Conservation (phyloP, 108 stramenopile genomes). For the Cyclotella cryptica region DNA sequence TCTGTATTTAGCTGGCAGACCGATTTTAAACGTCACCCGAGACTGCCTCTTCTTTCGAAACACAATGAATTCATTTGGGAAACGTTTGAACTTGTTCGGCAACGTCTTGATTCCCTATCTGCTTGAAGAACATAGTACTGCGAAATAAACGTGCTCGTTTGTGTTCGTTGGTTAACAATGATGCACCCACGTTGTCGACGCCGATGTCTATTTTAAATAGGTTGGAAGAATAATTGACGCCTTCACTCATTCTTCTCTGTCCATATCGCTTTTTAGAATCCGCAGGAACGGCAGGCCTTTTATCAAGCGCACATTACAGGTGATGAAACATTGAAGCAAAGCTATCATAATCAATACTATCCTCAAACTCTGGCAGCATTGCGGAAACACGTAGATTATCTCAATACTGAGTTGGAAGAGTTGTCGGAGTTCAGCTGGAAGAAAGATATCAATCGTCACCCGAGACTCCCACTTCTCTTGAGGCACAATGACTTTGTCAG, state of each 20-base stretch:
- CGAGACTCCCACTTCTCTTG: slow-evolving; percentile 34
- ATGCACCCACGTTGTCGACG: too few species aligned
- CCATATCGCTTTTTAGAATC: too few species aligned
- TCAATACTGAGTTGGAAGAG: slow-evolving; percentile 48
- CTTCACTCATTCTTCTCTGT: too few species aligned
- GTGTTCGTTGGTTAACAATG: too few species aligned
- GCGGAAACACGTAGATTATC: slow-evolving; percentile 54
- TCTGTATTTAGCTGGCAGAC: slow-evolving; percentile 22
- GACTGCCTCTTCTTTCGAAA: slow-evolving; percentile 46
- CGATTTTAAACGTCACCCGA: slow-evolving; percentile 42
- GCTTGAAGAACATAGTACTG: neutral
- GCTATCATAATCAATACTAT: slow-evolving; percentile 57
- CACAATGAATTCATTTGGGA: slow-evolving; percentile 57
- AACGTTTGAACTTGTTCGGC: slow-evolving; percentile 48
- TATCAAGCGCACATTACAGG: slow-evolving; percentile 52
- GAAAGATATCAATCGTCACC: slow-evolving; percentile 45
- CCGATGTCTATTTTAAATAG: too few species aligned
- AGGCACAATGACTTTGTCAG: slow-evolving; percentile 46
- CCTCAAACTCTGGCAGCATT: slow-evolving; percentile 40
- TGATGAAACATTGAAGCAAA: slow-evolving; percentile 55
- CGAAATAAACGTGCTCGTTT: neutral
- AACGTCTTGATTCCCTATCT: slow-evolving; percentile 31
- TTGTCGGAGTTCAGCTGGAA: slow-evolving; percentile 37
- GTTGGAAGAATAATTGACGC: too few species aligned
- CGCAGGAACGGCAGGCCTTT: slow-evolving; percentile 27